Conservation (phyloP, 257 asterid genomes). For the Paulownia fortunei region DNA sequence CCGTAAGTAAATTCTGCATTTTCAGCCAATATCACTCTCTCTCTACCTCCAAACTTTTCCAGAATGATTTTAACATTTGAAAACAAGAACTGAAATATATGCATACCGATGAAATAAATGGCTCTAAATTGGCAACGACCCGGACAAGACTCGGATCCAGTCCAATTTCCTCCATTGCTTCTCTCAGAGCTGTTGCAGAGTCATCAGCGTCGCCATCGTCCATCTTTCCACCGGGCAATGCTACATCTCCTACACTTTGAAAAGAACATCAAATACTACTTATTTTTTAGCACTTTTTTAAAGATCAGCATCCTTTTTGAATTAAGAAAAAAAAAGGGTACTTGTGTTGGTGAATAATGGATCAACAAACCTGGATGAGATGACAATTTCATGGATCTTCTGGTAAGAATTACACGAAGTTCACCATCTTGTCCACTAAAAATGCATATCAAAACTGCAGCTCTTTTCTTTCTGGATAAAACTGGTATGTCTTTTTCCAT, state of each 20-base stretch:
- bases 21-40: not conserved
- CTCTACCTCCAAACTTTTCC: not conserved
- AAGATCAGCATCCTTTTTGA: not conserved
- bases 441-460: constrained; percentile 65
- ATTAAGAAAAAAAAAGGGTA: not conserved
- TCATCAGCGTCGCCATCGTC: constrained; percentile 60
- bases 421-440: constrained; percentile 54
- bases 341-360: too few species aligned
- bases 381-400: constrained; percentile 61
- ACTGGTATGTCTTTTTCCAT: constrained; percentile 20
- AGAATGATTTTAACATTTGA: not conserved
- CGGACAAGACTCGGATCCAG: constrained; percentile 53
- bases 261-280: too few species aligned
- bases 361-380: constrained; percentile 60
- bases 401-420: constrained; percentile 60
- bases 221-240: constrained; percentile 67
- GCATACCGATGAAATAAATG: constrained; percentile 58
- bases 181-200: constrained; percentile 63
- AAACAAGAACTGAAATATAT: not conserved
- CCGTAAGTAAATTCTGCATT: constrained; percentile 61
- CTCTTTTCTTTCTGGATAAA: constrained; percentile 49
- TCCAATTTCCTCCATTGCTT: constrained; percentile 71
- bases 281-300: not conserved
- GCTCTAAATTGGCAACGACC: constrained; percentile 56
- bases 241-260: constrained; percentile 71